phyloP scores from a whole-genome alignment of 2,329 filamentous ascomycete genomes.

The Epichloe hybrida region DNA sequence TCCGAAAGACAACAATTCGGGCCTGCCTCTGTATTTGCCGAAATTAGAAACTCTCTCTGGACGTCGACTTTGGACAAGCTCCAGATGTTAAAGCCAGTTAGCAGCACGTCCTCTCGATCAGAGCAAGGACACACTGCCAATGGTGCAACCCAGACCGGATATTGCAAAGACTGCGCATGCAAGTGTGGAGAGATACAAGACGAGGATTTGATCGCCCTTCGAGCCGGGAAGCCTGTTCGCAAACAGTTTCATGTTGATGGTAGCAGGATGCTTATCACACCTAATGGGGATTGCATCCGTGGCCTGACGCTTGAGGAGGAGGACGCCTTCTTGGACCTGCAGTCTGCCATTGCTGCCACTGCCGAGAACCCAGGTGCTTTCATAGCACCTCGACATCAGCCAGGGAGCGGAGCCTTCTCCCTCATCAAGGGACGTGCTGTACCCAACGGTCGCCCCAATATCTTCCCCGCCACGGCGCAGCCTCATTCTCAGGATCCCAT shows the following conservation, averaged over 20 bases:
- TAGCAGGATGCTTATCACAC: conserved; percentile 57
- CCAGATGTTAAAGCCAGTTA: conserved; percentile 23
- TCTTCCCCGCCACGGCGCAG: conserved; percentile 38
- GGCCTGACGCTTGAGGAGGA: conserved; percentile 58
- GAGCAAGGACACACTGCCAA: conserved; percentile 12
- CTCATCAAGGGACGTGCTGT: conserved; percentile 52
- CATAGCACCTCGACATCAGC: conserved; percentile 40
- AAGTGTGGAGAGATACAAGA: conserved; percentile 28
- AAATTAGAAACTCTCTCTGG: conserved; percentile 21
- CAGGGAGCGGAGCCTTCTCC: conserved; percentile 40
- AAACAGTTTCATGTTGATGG: conserved; percentile 46
- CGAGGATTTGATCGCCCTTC: conserved; percentile 40
- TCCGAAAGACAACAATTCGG: conserved; percentile 18
- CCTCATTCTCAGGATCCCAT: conserved; percentile 42
- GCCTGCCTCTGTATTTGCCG: conserved; percentile 22
- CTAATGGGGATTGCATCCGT: conserved; percentile 63
- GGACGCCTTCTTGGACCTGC: conserved; percentile 54
- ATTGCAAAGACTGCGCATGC: conserved; percentile 24
- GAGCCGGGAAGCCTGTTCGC: conserved; percentile 43
- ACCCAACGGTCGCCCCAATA: conserved; percentile 48
- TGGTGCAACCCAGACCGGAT: conserved; percentile 13
- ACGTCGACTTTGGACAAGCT: conserved; percentile 21
- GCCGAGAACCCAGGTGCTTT: conserved; percentile 42
- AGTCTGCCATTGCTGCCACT: conserved; percentile 39
- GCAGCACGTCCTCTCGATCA: conserved; percentile 15